A percentile compares a stretch with the other conserved stretches of the same genome.
These are phyloP conservation scores for Saturnispora silvae DNA, from an alignment of 805 yeast genomes.

Conservation along the genomic window DNA sequence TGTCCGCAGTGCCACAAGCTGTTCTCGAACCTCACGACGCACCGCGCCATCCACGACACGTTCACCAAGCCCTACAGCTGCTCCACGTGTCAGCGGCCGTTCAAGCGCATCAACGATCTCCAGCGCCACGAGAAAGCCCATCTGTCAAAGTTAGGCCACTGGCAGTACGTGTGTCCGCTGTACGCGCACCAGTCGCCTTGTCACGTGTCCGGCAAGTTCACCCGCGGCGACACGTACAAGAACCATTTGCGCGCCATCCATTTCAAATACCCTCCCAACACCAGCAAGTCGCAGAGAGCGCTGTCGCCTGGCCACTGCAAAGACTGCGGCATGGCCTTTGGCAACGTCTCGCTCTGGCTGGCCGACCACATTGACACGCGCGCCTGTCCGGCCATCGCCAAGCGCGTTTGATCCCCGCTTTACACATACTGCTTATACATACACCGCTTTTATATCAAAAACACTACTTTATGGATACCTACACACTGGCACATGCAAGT, in stretches of 20 bases:
- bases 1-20: constrained; percentile 32
- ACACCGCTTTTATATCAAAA: too few relatives aligned
- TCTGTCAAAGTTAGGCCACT: constrained; percentile 61
- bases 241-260: constrained; percentile 86
- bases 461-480: too few relatives aligned
- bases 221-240: constrained; percentile 85
- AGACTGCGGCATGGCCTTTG: constrained; percentile 58
- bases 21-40: constrained; percentile 77
- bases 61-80: constrained; percentile 71
- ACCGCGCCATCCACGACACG: constrained; percentile 68
- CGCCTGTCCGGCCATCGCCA: constrained; percentile 22
- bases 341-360: constrained; percentile 73
- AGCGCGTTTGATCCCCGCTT: constrained; percentile 4
- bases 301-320: constrained; percentile 66
- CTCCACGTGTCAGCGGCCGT: constrained; percentile 69
- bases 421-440: too few relatives aligned
- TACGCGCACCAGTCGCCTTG: constrained; percentile 33
- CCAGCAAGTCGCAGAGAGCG: constrained; percentile 64
- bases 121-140: constrained; percentile 81
- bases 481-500: too few relatives aligned
- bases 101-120: constrained; percentile 80
- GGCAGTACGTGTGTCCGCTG: constrained; percentile 73
- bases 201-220: constrained; percentile 76
- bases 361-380: constrained; percentile 54
- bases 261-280: constrained; percentile 80